Evolutionary conservation across 176 grass and related monocot genomes (phyloP), one percentile per base, ranked within the genome.

Genomic region (Oryza meyeriana): DNA sequence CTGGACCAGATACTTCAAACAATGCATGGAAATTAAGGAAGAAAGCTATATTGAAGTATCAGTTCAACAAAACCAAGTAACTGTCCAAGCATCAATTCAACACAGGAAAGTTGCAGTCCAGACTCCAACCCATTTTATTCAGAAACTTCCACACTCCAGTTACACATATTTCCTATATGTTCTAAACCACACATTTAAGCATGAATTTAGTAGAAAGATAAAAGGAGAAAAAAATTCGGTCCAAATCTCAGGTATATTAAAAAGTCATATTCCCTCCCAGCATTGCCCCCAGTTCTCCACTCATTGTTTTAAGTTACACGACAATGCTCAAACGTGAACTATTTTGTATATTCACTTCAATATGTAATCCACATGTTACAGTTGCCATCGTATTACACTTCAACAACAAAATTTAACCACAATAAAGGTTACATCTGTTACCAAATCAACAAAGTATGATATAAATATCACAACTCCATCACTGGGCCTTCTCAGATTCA

Each of bases 401-500:
- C 24, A 71, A 40, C 4, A 14, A 11, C 69, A 57, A 42, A 5
- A 66, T 80, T 44, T 66, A 74, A 74, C 42, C 12, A 74, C 26
- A 74, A 65, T 25, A 55, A 8, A 41, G 48, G 48, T 18, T 52
- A 22, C 48, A 7, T 52, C 17, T 35, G 36, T 38, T 20, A 26
- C 64, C 76, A 39, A 63, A 66, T 59, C 64, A 64, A 16, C 14
- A 8, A 26, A 13, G 42, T 27, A 74, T 50, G 22, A 76, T 36
- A 82, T 41, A 59, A 73, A 34, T 74, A 74, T 50, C 25, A 17
- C 40, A 31, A 41, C 41, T 81, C 55, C 9, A 62, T 93, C 79
- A 90, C 64, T 63, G 74, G 12, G 74, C 79, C 83, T 93, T 93
- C 2, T 85, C 75, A 1, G 85, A 86, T 76, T 78, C 85, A 29